These are phyloP conservation scores for Candida pseudoviswanathii DNA, from an alignment of 1,139 yeast species.

Conservation along the genomic window DNA sequence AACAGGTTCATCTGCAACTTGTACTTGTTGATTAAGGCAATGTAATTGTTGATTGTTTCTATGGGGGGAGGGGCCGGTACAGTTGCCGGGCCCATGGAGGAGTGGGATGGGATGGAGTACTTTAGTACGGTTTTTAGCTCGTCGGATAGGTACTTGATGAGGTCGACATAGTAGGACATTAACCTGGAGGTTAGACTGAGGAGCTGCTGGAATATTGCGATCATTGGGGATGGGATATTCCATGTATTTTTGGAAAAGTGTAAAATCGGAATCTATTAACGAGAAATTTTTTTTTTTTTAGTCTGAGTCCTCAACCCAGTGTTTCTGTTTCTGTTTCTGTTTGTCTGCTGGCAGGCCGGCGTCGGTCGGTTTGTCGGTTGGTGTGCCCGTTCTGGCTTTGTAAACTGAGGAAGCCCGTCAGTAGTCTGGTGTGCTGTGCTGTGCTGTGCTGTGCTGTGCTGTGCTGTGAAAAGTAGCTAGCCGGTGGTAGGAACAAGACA, in stretches of 20 bases:
- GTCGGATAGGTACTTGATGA: neutral
- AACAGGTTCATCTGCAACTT: neutral
- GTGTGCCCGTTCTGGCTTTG: no score
- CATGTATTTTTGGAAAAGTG: neutral
- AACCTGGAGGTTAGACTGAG: neutral
- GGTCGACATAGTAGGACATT: neutral
- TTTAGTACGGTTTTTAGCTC: neutral
- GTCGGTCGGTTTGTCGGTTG: no score
- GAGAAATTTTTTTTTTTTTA: conserved; percentile 1
- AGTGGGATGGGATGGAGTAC: neutral
- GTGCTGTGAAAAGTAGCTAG: no score
- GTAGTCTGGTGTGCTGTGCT: no score
- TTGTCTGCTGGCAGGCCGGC: neutral
- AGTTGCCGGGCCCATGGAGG: no score
- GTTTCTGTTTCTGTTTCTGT: neutral
- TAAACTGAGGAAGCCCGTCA: no score
- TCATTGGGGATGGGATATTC: conserved; percentile 1
- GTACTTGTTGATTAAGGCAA: neutral
- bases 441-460: no score
- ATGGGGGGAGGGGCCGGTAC: neutral
- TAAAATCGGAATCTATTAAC: conserved; percentile 3
- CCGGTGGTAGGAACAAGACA: no score
- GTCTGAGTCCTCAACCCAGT: no score
- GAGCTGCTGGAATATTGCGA: neutral
- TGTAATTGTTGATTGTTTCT: neutral